Conservation (phyloP, 2,329 filamentous ascomycete species). For the Diaporthe velutina region DNA sequence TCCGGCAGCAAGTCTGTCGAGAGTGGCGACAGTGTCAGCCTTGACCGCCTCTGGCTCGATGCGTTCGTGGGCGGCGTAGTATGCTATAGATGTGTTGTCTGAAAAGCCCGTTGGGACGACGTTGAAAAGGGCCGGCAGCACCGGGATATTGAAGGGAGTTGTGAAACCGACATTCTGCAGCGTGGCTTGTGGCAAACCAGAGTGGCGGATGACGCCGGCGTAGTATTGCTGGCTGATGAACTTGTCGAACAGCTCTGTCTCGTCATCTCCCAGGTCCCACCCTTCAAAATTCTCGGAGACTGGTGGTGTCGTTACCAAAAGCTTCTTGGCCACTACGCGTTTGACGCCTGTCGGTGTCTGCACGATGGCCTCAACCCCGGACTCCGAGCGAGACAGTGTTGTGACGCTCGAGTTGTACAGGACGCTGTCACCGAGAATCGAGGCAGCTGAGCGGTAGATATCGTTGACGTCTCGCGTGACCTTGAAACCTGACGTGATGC, state of each 20-base stretch:
- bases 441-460: slow-evolving; percentile 32
- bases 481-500: slow-evolving; percentile 12
- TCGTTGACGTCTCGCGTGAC: slow-evolving; percentile 31
- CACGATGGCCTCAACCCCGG: slow-evolving; percentile 1
- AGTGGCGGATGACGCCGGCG: slow-evolving; percentile 30
- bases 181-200: background rate
- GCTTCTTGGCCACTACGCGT: slow-evolving; percentile 22
- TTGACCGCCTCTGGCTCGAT: slow-evolving; percentile 11
- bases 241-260: slow-evolving; percentile 8
- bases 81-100: slow-evolving; percentile 7
- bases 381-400: background rate
- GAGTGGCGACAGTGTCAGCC: slow-evolving; percentile 3
- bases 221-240: slow-evolving; percentile 31
- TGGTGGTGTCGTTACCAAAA: background rate
- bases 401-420: slow-evolving; percentile 17
- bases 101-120: background rate
- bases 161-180: slow-evolving; percentile 21
- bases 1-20: slow-evolving; percentile 2
- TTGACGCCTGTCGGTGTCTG: background rate
- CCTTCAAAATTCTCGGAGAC: background rate
- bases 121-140: slow-evolving; percentile 5
- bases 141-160: slow-evolving; percentile 1
- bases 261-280: background rate
- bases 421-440: slow-evolving; percentile 27
- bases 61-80: slow-evolving; percentile 18